These are phyloP conservation scores for Xylaria sp. DNA, from an alignment of 2,329 filamentous ascomycete genomes.

Conservation along the genomic window DNA sequence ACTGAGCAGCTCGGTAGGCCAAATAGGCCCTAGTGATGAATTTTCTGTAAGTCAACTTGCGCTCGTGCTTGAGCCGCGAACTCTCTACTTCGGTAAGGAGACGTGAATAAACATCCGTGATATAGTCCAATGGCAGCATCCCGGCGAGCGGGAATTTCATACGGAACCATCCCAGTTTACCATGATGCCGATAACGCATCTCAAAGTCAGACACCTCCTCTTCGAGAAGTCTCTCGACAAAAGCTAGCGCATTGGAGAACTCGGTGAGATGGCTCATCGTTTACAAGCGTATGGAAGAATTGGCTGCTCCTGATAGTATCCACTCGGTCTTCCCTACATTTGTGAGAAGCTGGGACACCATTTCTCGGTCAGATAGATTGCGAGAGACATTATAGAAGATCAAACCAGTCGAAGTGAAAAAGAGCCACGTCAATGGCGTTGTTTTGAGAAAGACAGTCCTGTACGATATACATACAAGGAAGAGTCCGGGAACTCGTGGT, in stretches of 20 bases:
- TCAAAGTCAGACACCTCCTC: slow-evolving; percentile 19
- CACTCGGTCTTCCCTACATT: neutral
- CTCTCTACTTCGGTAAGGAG: slow-evolving; percentile 23
- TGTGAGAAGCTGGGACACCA: neutral
- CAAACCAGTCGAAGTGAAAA: neutral
- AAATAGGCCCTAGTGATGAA: slow-evolving; percentile 25
- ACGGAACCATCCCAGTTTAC: slow-evolving; percentile 1
- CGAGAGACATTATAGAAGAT: neutral
- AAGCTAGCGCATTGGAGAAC: slow-evolving; percentile 11
- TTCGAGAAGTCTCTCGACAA: slow-evolving; percentile 25
- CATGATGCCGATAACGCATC: slow-evolving; percentile 7
- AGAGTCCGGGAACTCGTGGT: neutral
- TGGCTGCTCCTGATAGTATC: neutral
- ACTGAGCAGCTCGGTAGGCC: slow-evolving; percentile 26
- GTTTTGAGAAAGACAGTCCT: too few species aligned
- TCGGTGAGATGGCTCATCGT: slow-evolving; percentile 26
- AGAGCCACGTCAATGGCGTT: too few species aligned
- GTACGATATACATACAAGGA: too few species aligned
- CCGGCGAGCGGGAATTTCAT: slow-evolving; percentile 27
- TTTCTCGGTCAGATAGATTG: neutral
- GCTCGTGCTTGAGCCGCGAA: slow-evolving; percentile 23
- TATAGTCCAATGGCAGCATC: slow-evolving; percentile 16
- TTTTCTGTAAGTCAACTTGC: slow-evolving; percentile 26
- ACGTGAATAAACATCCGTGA: slow-evolving; percentile 27
- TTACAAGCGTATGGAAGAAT: neutral